These are phyloP conservation scores for Colletotrichum abscissum DNA, from an alignment of 2,329 filamentous ascomycete species.

Conservation along the genomic window DNA sequence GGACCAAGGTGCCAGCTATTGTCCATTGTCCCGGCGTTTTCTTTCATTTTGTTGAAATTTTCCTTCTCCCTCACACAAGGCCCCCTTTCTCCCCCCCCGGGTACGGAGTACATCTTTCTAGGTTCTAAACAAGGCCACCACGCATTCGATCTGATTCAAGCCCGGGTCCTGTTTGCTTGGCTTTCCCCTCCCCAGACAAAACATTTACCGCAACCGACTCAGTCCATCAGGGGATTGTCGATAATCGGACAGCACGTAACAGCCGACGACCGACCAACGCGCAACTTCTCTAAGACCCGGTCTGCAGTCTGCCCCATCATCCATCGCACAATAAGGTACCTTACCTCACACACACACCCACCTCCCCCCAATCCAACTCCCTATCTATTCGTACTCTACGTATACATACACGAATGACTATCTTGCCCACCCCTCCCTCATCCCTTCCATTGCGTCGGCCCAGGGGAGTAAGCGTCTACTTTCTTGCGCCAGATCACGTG, in stretches of 20 bases:
- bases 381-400: neutral
- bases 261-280: neutral
- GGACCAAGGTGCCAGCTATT: neutral
- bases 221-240: neutral
- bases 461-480: neutral
- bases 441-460: neutral
- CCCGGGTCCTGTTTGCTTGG: neutral
- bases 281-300: too few relatives aligned
- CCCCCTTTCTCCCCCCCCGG: too few relatives aligned
- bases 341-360: neutral
- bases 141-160: neutral
- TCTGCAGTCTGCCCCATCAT: neutral
- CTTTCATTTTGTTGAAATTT: neutral
- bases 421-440: neutral
- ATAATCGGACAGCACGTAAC: neutral
- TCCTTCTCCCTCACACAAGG: neutral
- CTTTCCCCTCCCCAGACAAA: neutral
- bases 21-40: neutral
- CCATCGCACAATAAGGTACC: neutral
- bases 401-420: neutral
- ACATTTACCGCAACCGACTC: neutral
- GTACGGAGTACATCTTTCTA: neutral
- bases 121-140: neutral
- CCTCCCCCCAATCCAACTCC: neutral
- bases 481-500: conserved; percentile 31